Evolutionary conservation across 306 rosid species (phyloP).

Genomic region (Mimosa bimucronata): DNA sequence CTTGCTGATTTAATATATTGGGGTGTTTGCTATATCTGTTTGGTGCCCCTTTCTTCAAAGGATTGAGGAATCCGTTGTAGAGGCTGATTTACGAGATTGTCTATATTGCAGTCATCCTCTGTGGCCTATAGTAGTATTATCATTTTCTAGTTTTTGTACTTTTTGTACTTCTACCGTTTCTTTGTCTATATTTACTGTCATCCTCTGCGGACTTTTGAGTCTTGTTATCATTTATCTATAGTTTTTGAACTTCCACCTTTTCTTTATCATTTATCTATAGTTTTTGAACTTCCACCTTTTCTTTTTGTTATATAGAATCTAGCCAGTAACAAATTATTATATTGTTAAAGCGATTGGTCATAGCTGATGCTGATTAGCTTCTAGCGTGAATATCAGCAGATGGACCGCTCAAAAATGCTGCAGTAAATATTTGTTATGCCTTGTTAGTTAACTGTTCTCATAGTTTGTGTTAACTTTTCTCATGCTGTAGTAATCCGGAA

Average conservation of each 20-base stretch:
- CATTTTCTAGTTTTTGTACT: background rate
- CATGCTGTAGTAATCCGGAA: background rate
- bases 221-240: background rate
- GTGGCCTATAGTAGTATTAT: background rate
- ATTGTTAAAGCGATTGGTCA: background rate
- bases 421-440: background rate
- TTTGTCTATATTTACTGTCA: background rate
- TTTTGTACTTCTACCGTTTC: background rate
- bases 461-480: background rate
- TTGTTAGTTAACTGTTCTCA: no score
- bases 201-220: background rate
- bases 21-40: background rate
- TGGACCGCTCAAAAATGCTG: background rate
- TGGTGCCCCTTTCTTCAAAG: background rate
- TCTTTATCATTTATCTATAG: background rate
- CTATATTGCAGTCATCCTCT: background rate
- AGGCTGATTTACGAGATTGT: background rate
- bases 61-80: background rate
- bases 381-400: no score
- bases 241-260: background rate
- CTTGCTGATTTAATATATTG: background rate
- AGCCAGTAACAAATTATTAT: background rate
- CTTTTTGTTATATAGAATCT: background rate
- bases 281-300: background rate
- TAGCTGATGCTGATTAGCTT: no score